These are phyloP conservation scores for Cordyceps cateniannulata DNA, from an alignment of 2,329 filamentous ascomycete species.

Conservation along the genomic window DNA sequence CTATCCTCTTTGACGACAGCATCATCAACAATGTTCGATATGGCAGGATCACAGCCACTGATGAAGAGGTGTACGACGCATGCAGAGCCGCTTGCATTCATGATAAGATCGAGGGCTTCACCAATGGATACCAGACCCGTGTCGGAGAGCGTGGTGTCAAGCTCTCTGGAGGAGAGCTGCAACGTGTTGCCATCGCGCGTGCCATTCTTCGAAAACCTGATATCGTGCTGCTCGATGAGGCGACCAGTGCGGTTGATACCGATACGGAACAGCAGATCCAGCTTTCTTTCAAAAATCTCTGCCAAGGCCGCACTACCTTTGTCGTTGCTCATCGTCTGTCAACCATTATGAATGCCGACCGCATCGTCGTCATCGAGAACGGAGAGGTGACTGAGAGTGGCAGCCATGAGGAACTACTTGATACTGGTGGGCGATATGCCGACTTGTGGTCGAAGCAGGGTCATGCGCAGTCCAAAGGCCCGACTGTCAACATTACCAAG, in stretches of 20 bases:
- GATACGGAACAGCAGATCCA: slow-evolving; percentile 64
- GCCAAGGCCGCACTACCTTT: slow-evolving; percentile 57
- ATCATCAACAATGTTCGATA: slow-evolving; percentile 56
- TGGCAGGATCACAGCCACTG: slow-evolving; percentile 45
- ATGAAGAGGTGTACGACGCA: slow-evolving; percentile 49
- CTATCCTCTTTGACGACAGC: slow-evolving; percentile 51
- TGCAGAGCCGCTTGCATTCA: slow-evolving; percentile 51
- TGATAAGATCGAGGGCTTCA: slow-evolving; percentile 50
- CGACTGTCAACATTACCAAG: slow-evolving; percentile 4
- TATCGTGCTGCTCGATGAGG: slow-evolving; percentile 71
- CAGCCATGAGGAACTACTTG: slow-evolving; percentile 51
- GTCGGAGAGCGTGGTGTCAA: slow-evolving; percentile 32
- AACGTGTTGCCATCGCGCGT: slow-evolving; percentile 62
- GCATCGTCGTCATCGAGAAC: slow-evolving; percentile 58
- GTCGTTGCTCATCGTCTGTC: slow-evolving; percentile 64
- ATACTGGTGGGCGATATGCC: slow-evolving; percentile 53
- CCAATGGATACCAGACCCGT: slow-evolving; percentile 18
- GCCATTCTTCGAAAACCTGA: slow-evolving; percentile 69
- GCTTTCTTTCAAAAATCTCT: slow-evolving; percentile 51
- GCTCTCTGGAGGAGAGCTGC: slow-evolving; percentile 60
- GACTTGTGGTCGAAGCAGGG: slow-evolving; percentile 60
- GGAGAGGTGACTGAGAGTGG: slow-evolving; percentile 60
- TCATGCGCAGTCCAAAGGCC: slow-evolving; percentile 25
- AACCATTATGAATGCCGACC: slow-evolving; percentile 63
- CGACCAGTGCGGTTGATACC: slow-evolving; percentile 70